Evolutionary conservation across 2,329 filamentous ascomycete genomes (phyloP).

Genomic region (Lecanicillium sp.): DNA sequence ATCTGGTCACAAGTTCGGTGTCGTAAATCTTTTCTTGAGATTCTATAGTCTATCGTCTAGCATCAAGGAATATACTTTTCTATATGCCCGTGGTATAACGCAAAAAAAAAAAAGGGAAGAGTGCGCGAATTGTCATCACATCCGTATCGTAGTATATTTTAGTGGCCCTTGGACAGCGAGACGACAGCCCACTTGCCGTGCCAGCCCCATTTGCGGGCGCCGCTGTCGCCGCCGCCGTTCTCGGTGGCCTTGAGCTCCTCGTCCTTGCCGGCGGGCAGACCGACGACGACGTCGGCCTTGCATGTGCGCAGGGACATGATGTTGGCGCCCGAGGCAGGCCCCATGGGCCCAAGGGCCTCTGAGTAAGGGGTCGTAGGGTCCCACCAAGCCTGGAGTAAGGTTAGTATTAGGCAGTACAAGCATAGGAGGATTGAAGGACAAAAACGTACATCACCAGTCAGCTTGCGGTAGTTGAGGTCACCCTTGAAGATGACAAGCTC

Average conservation of each 20-base stretch:
- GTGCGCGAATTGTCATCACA: neutral
- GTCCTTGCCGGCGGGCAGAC: constrained; percentile 73
- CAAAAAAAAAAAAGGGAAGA: constrained; percentile 1
- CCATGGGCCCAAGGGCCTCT: constrained; percentile 78
- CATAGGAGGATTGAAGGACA: constrained; percentile 10
- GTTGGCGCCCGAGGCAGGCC: constrained; percentile 73
- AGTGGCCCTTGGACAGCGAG: constrained; percentile 33
- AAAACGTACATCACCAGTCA: constrained; percentile 81
- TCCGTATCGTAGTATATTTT: constrained; percentile 6
- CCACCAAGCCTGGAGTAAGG: constrained; percentile 47
- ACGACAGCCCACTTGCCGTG: constrained; percentile 95
- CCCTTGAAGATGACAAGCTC: constrained; percentile 96
- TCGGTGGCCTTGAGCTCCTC: constrained; percentile 65
- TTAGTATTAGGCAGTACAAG: too few relatives aligned
- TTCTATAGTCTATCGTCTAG: constrained; percentile 11
- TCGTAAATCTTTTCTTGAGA: constrained; percentile 1
- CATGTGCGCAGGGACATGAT: constrained; percentile 84
- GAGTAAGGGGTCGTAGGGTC: constrained; percentile 79
- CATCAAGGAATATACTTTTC: constrained; percentile 3
- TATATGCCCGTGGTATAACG: neutral
- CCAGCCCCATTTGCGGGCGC: constrained; percentile 86
- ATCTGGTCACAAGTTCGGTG: too few relatives aligned
- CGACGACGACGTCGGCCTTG: constrained; percentile 94
- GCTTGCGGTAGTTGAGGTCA: constrained; percentile 91
- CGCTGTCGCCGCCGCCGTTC: constrained; percentile 61